phyloP scores from a whole-genome alignment of 1,284 basidiomycete species.

The Pyrrhoderma noxium region DNA sequence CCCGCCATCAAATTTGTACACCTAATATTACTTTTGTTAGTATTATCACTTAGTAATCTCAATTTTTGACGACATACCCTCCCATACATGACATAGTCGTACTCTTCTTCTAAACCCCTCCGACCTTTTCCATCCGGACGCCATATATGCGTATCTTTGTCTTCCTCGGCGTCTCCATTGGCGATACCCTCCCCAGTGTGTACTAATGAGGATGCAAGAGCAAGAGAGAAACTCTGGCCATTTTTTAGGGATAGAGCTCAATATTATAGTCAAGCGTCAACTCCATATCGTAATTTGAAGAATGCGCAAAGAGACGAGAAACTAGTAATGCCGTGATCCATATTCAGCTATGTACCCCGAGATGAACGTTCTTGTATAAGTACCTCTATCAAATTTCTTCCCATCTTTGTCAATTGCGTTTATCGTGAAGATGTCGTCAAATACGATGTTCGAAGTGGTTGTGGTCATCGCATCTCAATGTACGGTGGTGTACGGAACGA shows the following conservation, averaged over 20 bases:
- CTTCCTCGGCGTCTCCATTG: constrained; percentile 44
- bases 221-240: constrained; percentile 77
- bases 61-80: constrained; percentile 54
- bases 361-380: constrained; percentile 19
- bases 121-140: constrained; percentile 82
- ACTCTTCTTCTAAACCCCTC: constrained; percentile 89
- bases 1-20: constrained; percentile 95
- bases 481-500: not conserved
- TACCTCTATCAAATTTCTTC: constrained; percentile 96
- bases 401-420: constrained; percentile 86
- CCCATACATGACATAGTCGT: constrained; percentile 99
- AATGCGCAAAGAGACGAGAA: constrained; percentile 78
- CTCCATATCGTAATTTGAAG: constrained; percentile 85
- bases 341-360: constrained; percentile 4
- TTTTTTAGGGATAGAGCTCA: constrained; percentile 73
- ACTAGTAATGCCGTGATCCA: constrained; percentile 39
- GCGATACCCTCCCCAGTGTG: constrained; percentile 45
- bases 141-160: constrained; percentile 78
- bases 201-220: constrained; percentile 77
- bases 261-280: constrained; percentile 87
- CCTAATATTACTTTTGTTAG: constrained; percentile 39
- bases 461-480: constrained; percentile 44
- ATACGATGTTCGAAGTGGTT: constrained; percentile 67
- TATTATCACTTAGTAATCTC: not conserved
- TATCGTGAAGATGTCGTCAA: constrained; percentile 87